Evolutionary conservation across 2,329 filamentous ascomycete genomes (phyloP), one percentile per base, ranked within the genome.

Genomic region (Ilyonectria destructans): DNA sequence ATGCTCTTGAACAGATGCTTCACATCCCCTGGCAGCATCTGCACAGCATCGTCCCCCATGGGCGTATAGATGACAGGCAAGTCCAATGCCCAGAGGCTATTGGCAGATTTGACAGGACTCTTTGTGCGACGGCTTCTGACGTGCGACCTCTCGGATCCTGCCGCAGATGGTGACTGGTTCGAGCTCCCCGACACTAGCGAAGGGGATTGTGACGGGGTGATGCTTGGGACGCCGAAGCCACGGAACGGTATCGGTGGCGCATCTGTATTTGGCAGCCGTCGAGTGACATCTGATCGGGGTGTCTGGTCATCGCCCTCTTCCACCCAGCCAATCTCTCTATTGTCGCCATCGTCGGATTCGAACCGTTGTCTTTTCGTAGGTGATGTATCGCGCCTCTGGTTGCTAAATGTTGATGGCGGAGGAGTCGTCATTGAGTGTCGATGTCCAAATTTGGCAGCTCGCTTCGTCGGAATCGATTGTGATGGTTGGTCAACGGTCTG

Each of bases 1-100:
- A 58, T 48, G 9, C 26, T 35, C 40, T 33, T 45, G 56, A 33
- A 58, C 10, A 58, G 23, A 6, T 58, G 1, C 19, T 35, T 45
- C 15, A 58, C 56, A 48, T 58, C 56, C 8, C 31, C 40, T 21
- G 56, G 56, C 5, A 58, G 40, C 6, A 58, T 12, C 56, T 48
- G 15, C 4, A 21, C 15, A 13, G 56, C 21, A 23, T 58, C 56
- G 15, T 58, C 40, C 13, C 56, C 56, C 56, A 58, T 29, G 26
- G 21, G 40, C 10, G n/a, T 48, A 19, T 58, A 29, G 13, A 58
- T 21, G 6, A 58, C 56, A n/a, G 56, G 56, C 40, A 58, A 23
- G 29, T 58, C 56, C 17, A 58, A 35, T 31, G 29, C 56, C 56
- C 56, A 58, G 13, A 58, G 56, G 19, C 56, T 29, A 35, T 58